Percentiles rank a stretch among this genome's conserved stretches.
Evolutionary conservation across 2,329 filamentous ascomycete genomes (phyloP).

Genomic region (Lasiodiplodia theobromae): DNA sequence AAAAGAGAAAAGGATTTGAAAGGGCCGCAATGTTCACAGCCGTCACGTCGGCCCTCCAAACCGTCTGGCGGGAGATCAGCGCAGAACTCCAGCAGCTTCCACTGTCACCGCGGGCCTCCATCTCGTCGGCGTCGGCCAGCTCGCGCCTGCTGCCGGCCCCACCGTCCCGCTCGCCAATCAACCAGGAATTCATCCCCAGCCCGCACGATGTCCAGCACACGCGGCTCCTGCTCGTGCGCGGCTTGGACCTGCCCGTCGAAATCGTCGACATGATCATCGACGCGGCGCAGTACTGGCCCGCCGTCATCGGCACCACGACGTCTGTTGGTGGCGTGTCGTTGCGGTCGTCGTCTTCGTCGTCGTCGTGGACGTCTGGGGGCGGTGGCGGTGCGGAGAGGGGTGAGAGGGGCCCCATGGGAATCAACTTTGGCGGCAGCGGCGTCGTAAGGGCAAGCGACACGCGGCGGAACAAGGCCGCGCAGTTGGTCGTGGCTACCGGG

Average conservation of each 20-base stretch:
- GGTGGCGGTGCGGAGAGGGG: neutral
- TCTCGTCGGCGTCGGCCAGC: neutral
- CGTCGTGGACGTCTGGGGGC: neutral
- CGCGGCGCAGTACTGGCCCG: conserved; percentile 23
- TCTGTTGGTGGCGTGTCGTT: neutral
- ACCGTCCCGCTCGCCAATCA: neutral
- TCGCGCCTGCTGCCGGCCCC: neutral
- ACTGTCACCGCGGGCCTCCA: neutral
- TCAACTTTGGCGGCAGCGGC: neutral
- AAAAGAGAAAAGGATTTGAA: neutral
- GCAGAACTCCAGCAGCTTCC: neutral
- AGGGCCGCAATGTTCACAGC: conserved; percentile 13
- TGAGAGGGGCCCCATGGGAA: neutral
- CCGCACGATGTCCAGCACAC: conserved; percentile 2
- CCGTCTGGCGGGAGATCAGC: neutral
- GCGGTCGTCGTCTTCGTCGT: neutral
- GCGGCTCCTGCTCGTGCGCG: conserved; percentile 12
- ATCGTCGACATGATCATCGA: conserved; percentile 27
- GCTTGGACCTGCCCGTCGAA: conserved; percentile 19
- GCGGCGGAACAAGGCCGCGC: conserved; percentile 10
- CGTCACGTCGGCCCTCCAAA: neutral
- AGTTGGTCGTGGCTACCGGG: conserved; percentile 15
- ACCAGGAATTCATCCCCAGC: neutral
- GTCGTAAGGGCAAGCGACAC: conserved; percentile 10
- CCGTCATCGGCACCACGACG: conserved; percentile 2